Evolutionary conservation across 805 yeast species (phyloP), one percentile per base, ranked within the genome.

Genomic region (Yarrowia yakushimensis): DNA sequence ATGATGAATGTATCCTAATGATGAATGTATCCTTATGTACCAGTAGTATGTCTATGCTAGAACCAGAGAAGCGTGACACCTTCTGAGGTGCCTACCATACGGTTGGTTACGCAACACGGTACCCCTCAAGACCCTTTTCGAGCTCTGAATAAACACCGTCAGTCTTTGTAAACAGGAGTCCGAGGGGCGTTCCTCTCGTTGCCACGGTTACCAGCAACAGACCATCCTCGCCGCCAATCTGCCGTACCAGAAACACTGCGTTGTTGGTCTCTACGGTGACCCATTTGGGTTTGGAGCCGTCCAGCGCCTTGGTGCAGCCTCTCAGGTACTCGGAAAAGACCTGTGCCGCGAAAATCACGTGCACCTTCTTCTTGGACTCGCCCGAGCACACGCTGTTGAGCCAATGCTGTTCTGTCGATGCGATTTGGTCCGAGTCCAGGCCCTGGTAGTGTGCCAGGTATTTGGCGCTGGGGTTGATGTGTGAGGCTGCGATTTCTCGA

Each of bases 341-440:
- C 41, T 69, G 64, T 17, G 73, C 67, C 4, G 72, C 73, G 63
- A 70, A 70, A n/a, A 70, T 63, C 10, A 69, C 70, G 37, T 66
- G 69, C 13, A 72, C 68, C 39, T 71, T 70, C 6, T 73, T 72
- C 42, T 70, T 69, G 68, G 72, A 64, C 20, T 64, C 43, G 37
- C 54, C 69, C 18, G 45, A 66, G 64, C 31, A 68, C 63, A 54
- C 64, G 63, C 61, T 68, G 67, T 22, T 69, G 69, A 39, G 63
- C 59, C 65, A 37, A 48, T 63, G 28, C 62, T 66, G 25, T 64
- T 68, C 30, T 17, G 43, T 22, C 65, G 69, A 23, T 65, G 68
- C 20, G 54, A 33, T 36, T 66, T 55, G 12, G 65, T 59, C 60
- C 25, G 45, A 37, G 46, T 37, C 60, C 11, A 54, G 60, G 10